Base-by-base conservation (phyloP, 1,139 yeast species). In the Kodamaea ohmeri region DNA sequence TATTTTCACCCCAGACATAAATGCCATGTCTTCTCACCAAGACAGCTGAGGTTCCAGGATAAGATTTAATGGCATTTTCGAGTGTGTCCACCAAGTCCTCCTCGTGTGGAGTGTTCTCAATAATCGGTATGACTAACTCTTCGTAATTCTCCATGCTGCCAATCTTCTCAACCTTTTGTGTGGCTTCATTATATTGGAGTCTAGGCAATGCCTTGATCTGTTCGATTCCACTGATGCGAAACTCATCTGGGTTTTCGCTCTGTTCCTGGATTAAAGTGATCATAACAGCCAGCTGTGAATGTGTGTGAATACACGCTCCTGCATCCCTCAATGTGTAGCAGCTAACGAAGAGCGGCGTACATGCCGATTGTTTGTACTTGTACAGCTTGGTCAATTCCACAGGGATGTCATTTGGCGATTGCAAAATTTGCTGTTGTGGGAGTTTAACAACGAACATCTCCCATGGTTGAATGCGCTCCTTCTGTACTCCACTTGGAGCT, bases 401-500 rank as follows among this genome's bases (percentile, higher is more conserved):
- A 7, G 71, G 70, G 38, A 62, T 62, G 13, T 66, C 65, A 32
- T 71, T 63, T 1, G 96, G 96, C 8, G 70, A 68, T 29, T 85
- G 64, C 15, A 85, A 50, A 42, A 84, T 78, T 37, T 71, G 69
- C 36, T 71, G 67, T n/a, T 74, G 67, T 6, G 71, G 67, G 15
- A 71, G 59, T 44, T 82, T 80, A 64, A 83, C 81, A 12, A 88
- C 88, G 58, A 87, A 88, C 78, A 90, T 74, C 56, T 90, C 89
- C 53, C 77, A 74, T 2, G 96, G 95, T 37, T 73, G 65, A 74
- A 90, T 80, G 46, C 90, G 69, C 60, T 90, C 97, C 63, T 90
- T 90, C 57, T 90, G 97, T 6, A 90, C 95, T 1, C 97, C 97
- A 6, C 96, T 86, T 2, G 97, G 97, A 0, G 97, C 95, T 33